phyloP scores from a whole-genome alignment of 768 basidiomycete genomes.

The Suillus paluster region DNA sequence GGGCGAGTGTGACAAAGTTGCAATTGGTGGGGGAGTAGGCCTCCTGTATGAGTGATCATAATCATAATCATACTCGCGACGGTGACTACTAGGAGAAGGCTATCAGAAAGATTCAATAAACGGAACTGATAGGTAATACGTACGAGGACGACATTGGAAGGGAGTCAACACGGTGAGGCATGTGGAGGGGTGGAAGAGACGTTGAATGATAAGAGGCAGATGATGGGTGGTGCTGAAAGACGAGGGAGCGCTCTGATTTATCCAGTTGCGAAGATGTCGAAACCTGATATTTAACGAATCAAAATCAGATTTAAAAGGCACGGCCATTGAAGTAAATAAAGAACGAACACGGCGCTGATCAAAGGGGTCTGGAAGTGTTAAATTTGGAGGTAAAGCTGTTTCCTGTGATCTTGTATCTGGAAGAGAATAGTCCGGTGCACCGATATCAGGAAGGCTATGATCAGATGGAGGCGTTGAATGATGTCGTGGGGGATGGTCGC shows the following conservation, averaged over 20 bases:
- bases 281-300: conserved; percentile 42
- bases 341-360: conserved; percentile 42
- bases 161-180: conserved; percentile 58
- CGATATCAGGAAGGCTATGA: conserved; percentile 39
- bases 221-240: conserved; percentile 18
- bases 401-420: conserved; percentile 37
- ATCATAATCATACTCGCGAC: conserved; percentile 44
- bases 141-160: conserved; percentile 38
- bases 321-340: conserved; percentile 36
- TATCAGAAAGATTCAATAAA: conserved; percentile 37
- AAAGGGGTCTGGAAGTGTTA: conserved; percentile 35
- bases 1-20: conserved; percentile 60
- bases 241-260: conserved; percentile 38
- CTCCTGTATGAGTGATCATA: conserved; percentile 45
- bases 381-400: conserved; percentile 38
- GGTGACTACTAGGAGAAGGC: conserved; percentile 33
- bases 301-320: conserved; percentile 45
- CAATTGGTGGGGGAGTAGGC: conserved; percentile 54
- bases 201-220: conserved; percentile 19
- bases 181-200: conserved; percentile 31
- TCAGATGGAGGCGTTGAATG: conserved; percentile 30
- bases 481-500: conserved; percentile 27
- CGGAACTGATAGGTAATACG: conserved; percentile 25
- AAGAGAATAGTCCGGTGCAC: conserved; percentile 28
- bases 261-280: conserved; percentile 38